Conservation (phyloP, 225 moss, liverwort and hornwort species). For the Rhytidiadelphus loreus region DNA sequence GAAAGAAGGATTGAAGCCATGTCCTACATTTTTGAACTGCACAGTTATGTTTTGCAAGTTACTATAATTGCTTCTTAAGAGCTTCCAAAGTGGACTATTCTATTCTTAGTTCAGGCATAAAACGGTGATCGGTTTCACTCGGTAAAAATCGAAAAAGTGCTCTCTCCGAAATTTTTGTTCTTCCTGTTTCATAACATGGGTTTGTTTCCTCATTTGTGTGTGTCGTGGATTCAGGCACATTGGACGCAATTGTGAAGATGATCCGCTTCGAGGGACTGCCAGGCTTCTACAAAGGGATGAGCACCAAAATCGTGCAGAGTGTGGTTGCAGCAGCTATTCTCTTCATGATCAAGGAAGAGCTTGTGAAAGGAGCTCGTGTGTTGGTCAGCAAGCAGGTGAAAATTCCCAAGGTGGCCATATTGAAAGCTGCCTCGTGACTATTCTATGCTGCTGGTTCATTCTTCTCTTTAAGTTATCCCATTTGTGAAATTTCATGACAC, state of each 20-base stretch:
- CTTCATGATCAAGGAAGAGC: constrained; percentile 93
- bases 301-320: constrained; percentile 95
- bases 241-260: constrained; percentile 87
- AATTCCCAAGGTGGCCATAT: constrained; percentile 5
- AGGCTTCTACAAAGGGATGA: constrained; percentile 97
- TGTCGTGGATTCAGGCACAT: constrained; percentile 49
- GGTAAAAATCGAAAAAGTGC: background rate
- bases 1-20: background rate
- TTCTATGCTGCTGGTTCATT: background rate
- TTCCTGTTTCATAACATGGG: background rate
- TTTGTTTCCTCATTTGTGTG: background rate
- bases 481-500: background rate
- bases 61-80: background rate
- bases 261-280: constrained; percentile 61
- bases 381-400: constrained; percentile 46
- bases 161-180: background rate
- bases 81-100: background rate
- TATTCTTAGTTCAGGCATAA: background rate
- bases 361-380: constrained; percentile 74
- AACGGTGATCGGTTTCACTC: background rate
- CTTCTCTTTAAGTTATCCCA: background rate
- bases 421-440: constrained; percentile 20
- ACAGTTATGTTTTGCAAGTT: background rate
- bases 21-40: background rate
- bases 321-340: constrained; percentile 86